Evolutionary conservation across 176 grass and related monocot species (phyloP).

Genomic region (Rhynchospora pubera): DNA sequence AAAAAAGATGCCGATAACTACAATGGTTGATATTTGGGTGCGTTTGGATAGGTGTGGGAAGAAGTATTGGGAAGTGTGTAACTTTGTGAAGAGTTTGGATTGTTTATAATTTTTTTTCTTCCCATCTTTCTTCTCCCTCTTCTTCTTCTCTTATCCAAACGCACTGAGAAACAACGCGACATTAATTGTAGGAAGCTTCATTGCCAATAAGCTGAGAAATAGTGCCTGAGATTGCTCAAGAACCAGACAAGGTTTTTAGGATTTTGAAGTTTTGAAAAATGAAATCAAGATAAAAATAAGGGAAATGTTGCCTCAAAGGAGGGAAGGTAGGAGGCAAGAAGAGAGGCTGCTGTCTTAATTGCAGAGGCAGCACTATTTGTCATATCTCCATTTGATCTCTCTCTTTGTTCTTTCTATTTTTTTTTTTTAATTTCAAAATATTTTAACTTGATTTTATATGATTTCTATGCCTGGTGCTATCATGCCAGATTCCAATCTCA

Average conservation of each 20-base stretch:
- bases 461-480: constrained; percentile 3
- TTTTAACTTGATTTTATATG: constrained; percentile 13
- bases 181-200: constrained; percentile 2
- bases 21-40: background rate
- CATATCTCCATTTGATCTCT: constrained; percentile 40
- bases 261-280: background rate
- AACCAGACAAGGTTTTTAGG: constrained; percentile 4
- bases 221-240: background rate
- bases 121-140: too few relatives aligned
- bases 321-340: constrained; percentile 28
- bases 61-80: too few relatives aligned
- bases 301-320: constrained; percentile 18
- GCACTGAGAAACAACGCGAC: too few relatives aligned
- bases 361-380: constrained; percentile 38
- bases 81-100: too few relatives aligned
- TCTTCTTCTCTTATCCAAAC: too few relatives aligned
- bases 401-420: constrained; percentile 36
- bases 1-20: background rate
- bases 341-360: constrained; percentile 40
- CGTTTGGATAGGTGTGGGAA: too few relatives aligned
- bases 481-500: constrained; percentile 19
- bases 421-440: background rate
- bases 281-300: constrained; percentile 25
- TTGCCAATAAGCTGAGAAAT: background rate
- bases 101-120: too few relatives aligned